Base-by-base conservation (phyloP, 441 rosid genomes). In the Pelargonium australe region DNA sequence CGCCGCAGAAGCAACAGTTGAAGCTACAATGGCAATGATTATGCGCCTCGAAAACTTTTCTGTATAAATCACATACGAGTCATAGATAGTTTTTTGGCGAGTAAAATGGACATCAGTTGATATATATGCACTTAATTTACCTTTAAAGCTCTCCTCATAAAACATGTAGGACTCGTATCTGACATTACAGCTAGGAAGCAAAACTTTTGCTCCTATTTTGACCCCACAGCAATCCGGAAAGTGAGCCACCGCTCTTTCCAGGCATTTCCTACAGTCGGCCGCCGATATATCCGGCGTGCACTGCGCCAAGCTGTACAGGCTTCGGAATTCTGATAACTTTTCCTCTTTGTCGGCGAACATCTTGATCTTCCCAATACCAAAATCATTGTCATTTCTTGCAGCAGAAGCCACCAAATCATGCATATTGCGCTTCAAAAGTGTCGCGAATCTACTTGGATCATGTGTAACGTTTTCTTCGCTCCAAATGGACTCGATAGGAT, bases 201-300 rank as follows among this genome's bases (percentile, higher is more conserved):
- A 1, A 61, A 81, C 75, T 64, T 84, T 75, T 16, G 76, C 77
- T 8, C 85, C 88, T 34, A 1, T 9, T 67, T 43, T 34, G 45
- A 58, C 64, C 60, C 49, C 7, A 65, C 82, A 82, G n/a, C 81
- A 77, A 0, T 0, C 0, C 7, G 61, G 69, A 37, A 82, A 70
- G 1, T 7, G 4, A 19, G 11, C 44, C 67, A 66, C 73, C 3
- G 66, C 73, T 2, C 3, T 43, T 9, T 1, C 11, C 13, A 85
- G 57, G 68, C 89, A 85, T 7, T 58, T 67, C 1, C 19, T 6
- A 34, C 85, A 85, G 2, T 73, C 72, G 25, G 16, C 16, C 63
- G 63, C 31, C 11, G 83, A 75, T 79, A 85, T 70, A 75, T 85
- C 85, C 0, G 86, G 83, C 1, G 84, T 65, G 47, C 85, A 85